A percentile compares a stretch with the other conserved stretches of the same genome.
Conservation (phyloP, 2,329 filamentous ascomycete species). For the Botrytis squamosa region DNA sequence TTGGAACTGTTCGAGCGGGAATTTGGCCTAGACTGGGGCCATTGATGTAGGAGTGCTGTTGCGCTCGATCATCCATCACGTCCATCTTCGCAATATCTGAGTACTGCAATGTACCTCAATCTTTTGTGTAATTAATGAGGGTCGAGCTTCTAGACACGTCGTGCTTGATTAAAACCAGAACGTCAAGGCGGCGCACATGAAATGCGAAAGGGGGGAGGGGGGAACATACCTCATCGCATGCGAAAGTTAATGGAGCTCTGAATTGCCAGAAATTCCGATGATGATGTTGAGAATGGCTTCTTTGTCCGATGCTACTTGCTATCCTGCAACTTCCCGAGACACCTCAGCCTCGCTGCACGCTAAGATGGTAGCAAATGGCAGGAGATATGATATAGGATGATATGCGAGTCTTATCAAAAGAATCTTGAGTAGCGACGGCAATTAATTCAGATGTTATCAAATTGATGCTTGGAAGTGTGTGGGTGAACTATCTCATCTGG, state of each 20-base stretch:
- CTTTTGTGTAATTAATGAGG: slow-evolving; percentile 6
- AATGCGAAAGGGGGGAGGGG: slow-evolving; percentile 13
- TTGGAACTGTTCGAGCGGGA: slow-evolving; percentile 50
- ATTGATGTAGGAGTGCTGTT: slow-evolving; percentile 34
- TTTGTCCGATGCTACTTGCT: slow-evolving; percentile 22
- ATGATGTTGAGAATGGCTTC: slow-evolving; percentile 17
- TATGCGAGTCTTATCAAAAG: slow-evolving; percentile 6
- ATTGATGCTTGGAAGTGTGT: background rate
- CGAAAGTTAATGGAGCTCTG: slow-evolving; percentile 9
- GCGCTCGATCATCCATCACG: slow-evolving; percentile 35
- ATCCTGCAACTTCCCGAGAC: slow-evolving; percentile 35
- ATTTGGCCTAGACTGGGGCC: slow-evolving; percentile 31
- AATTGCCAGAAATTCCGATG: background rate
- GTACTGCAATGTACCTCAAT: slow-evolving; percentile 10
- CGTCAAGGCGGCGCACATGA: background rate
- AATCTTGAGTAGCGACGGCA: background rate
- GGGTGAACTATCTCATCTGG: background rate
- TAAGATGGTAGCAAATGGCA: background rate
- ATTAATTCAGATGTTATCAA: background rate
- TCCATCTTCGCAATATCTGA: slow-evolving; percentile 39
- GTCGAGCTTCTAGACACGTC: slow-evolving; percentile 1
- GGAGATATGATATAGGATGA: background rate
- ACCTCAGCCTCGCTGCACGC: slow-evolving; percentile 34
- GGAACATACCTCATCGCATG: slow-evolving; percentile 17
- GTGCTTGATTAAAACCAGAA: background rate